Evolutionary conservation across 805 yeast species (phyloP).

Genomic region (Candida germanica): DNA sequence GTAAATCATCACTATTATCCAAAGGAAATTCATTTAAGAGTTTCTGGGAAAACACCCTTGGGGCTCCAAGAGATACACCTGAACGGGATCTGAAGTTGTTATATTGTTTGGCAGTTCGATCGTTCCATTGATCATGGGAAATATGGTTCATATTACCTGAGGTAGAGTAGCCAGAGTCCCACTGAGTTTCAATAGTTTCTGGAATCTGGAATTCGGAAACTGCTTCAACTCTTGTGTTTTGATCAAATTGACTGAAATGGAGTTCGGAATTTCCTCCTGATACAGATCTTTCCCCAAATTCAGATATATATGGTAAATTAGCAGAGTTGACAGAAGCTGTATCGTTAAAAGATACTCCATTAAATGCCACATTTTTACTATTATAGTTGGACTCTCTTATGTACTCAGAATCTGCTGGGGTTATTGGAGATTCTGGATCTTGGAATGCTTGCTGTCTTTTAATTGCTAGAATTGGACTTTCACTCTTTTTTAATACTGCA

Average conservation of each 20-base stretch:
- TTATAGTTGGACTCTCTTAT: slow-evolving; percentile 1
- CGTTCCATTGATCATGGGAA: slow-evolving; percentile 33
- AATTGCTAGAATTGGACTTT: slow-evolving; percentile 27
- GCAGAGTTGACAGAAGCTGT: slow-evolving; percentile 1
- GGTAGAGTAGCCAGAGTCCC: slow-evolving; percentile 11
- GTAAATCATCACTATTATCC: slow-evolving; percentile 7
- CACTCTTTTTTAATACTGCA: slow-evolving; percentile 30
- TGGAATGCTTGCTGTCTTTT: slow-evolving; percentile 16
- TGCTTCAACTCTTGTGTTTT: slow-evolving; percentile 11
- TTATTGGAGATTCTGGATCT: background rate
- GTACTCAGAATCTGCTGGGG: slow-evolving; percentile 1
- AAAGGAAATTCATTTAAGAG: slow-evolving; percentile 11
- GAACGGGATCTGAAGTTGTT: slow-evolving; percentile 19
- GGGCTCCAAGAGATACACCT: slow-evolving; percentile 18
- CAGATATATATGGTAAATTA: slow-evolving; percentile 21
- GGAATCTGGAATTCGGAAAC: slow-evolving; percentile 5
- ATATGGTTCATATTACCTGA: slow-evolving; percentile 18
- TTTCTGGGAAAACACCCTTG: slow-evolving; percentile 19
- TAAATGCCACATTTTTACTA: background rate
- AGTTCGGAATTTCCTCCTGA: background rate
- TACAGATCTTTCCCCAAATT: slow-evolving; percentile 20
- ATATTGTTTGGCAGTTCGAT: slow-evolving; percentile 20
- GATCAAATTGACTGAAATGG: slow-evolving; percentile 25
- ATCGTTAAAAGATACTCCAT: background rate
- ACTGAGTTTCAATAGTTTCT: slow-evolving; percentile 7